Base-by-base conservation (phyloP, 345 rosid species). In the thale cress (Arabidopsis thaliana) region DNA sequence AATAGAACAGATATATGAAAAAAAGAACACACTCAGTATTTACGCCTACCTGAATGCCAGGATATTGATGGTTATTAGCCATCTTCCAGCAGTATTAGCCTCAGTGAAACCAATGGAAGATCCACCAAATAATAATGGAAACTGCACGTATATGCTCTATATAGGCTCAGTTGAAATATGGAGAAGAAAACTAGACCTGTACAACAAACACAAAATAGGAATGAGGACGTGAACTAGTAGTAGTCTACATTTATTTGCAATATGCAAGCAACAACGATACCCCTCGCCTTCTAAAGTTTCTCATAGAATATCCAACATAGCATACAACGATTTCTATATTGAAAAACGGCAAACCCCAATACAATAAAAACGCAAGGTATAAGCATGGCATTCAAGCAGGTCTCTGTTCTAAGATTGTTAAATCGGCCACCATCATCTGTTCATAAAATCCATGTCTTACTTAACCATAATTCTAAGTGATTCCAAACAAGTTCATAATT, bases 11-110 rank as follows among this genome's bases (percentile, higher is more conserved):
- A 58, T 40, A 33, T 1, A 59, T 28, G 67, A 51, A 1, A 65
- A 59, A 59, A 36, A 41, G 28, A 60, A 60, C 14, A 56, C 30
- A 8, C 25, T 45, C 49, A 40, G 48, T 52, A 56, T 60, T 53
- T 51, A 61, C 11, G 7, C 50, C 65, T 84, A 91, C 96, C 96
- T 87, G 91, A 70, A 82, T 67, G 75, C 90, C 85, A 44, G 91
- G 82, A 82, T 83, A 88, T 49, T 87, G 93, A 48, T 88, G 82
- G 69, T 91, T 89, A 67, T 89, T 93, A 55, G 89, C 86, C 98
- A 93, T 91, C 79, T 68, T 73, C 50, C 80, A 74, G 79, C 38
- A 44, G 59, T 38, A 70, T 4, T 49, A 68, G 75, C 82, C 75
- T 68, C 69, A 57, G 38, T 63, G 25, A 53, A 61, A 68, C 74